These are phyloP conservation scores for Zygosaccharomyces siamensis DNA, from an alignment of 805 yeast species.

Conservation along the genomic window DNA sequence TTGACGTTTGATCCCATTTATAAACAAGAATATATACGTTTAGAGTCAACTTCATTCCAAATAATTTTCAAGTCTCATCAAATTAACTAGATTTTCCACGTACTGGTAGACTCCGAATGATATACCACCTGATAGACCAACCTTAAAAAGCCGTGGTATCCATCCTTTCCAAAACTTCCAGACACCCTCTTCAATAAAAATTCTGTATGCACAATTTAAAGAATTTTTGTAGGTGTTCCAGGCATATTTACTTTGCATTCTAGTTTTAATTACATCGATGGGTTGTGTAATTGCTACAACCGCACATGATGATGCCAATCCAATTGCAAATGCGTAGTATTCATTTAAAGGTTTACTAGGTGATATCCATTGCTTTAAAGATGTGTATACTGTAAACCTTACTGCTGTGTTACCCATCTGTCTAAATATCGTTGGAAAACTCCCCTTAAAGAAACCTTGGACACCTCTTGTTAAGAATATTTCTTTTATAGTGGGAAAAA, in stretches of 20 bases:
- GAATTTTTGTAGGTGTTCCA: slow-evolving; percentile 54
- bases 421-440: slow-evolving; percentile 73
- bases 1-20: slow-evolving; percentile 4
- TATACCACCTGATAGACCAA: slow-evolving; percentile 66
- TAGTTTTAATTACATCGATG: slow-evolving; percentile 77
- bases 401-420: slow-evolving; percentile 77
- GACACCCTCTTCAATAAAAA: slow-evolving; percentile 44
- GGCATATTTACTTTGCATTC: slow-evolving; percentile 78
- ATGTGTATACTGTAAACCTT: slow-evolving; percentile 77
- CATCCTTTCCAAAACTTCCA: slow-evolving; percentile 53
- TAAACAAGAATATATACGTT: slow-evolving; percentile 1
- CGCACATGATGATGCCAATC: slow-evolving; percentile 62
- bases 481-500: slow-evolving; percentile 52
- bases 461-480: slow-evolving; percentile 70
- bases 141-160: slow-evolving; percentile 64
- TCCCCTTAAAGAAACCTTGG: slow-evolving; percentile 76
- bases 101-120: slow-evolving; percentile 59
- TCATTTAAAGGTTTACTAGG: slow-evolving; percentile 38
- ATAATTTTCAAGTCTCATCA: slow-evolving; percentile 21
- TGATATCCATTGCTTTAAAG: slow-evolving; percentile 63
- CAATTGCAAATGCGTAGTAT: slow-evolving; percentile 39
- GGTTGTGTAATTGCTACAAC: slow-evolving; percentile 84
- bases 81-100: slow-evolving; percentile 40
- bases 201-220: slow-evolving; percentile 48
- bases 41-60: slow-evolving; percentile 5